Conservation (phyloP, 345 rosid genomes). For the Syzygium oleosum region DNA sequence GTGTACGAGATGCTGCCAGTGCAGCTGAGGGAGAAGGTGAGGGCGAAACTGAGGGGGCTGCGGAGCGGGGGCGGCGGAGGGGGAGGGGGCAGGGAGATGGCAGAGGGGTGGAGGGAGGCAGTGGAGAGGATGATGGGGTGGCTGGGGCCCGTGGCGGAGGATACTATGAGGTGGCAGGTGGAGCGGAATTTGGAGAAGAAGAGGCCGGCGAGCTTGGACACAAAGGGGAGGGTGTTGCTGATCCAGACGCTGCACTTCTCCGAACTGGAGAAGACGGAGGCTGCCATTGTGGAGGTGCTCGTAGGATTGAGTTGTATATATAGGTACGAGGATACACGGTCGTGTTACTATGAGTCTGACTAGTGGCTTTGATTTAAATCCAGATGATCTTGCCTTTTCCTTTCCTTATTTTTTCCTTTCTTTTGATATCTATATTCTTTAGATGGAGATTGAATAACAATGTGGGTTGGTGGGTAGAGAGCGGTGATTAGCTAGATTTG, state of each 20-base stretch:
- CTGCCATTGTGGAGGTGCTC: slow-evolving; percentile 39
- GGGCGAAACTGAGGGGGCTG: slow-evolving; percentile 20
- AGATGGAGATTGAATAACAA: background rate
- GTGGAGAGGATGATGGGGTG: slow-evolving; percentile 32
- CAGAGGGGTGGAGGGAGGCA: slow-evolving; percentile 32
- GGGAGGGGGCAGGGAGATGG: slow-evolving; percentile 5
- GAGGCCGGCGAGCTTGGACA: slow-evolving; percentile 8
- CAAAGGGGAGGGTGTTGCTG: slow-evolving; percentile 28
- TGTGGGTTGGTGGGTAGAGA: background rate
- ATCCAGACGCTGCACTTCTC: slow-evolving; percentile 44
- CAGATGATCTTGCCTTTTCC: background rate
- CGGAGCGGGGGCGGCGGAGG: slow-evolving; percentile 1
- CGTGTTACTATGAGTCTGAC: background rate
- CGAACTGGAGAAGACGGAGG: slow-evolving; percentile 52
- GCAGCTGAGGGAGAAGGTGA: slow-evolving; percentile 16
- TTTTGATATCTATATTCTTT: background rate
- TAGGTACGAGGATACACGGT: slow-evolving; percentile 13
- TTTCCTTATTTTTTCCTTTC: background rate
- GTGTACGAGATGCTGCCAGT: slow-evolving; percentile 35
- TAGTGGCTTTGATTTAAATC: background rate
- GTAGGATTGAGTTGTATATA: slow-evolving; percentile 43
- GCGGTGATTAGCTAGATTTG: background rate
- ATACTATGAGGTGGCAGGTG: slow-evolving; percentile 44
- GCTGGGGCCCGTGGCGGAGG: slow-evolving; percentile 41
- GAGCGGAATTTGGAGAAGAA: slow-evolving; percentile 43